These are phyloP conservation scores for Cyberlindnera suaveolens DNA, from an alignment of 805 yeast genomes.

Conservation along the genomic window DNA sequence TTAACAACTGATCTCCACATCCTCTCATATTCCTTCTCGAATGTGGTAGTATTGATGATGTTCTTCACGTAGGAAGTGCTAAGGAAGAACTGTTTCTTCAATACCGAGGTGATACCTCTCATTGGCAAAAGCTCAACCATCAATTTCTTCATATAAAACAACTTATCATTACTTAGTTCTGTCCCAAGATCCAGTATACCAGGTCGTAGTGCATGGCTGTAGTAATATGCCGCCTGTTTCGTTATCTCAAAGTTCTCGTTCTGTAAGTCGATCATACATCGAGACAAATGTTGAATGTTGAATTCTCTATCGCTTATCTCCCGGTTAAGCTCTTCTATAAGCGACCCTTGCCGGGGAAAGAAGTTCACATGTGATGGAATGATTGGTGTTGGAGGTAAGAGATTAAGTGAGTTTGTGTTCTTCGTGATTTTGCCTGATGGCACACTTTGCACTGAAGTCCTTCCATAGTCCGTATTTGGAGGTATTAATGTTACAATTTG, in stretches of 20 bases:
- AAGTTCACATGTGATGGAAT: no score
- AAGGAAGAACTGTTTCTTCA: constrained; percentile 13
- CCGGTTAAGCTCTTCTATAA: not conserved
- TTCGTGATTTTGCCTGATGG: no score
- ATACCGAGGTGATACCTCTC: constrained; percentile 4
- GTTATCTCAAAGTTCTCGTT: constrained; percentile 9
- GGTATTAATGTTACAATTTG: constrained; percentile 4
- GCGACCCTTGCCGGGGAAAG: no score
- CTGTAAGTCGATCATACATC: constrained; percentile 1
- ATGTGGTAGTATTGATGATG: constrained; percentile 3
- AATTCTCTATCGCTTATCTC: not conserved
- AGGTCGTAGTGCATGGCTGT: constrained; percentile 2
- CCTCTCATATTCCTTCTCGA: constrained; percentile 10
- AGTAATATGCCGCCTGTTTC: constrained; percentile 5
- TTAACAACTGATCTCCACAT: constrained; percentile 9
- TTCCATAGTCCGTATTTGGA: constrained; percentile 16
- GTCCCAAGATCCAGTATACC: constrained; percentile 3
- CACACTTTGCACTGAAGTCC: not conserved
- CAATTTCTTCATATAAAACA: constrained; percentile 3
- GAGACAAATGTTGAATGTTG: constrained; percentile 5
- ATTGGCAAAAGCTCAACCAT: constrained; percentile 10
- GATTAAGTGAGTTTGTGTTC: no score
- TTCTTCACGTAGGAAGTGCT: constrained; percentile 6
- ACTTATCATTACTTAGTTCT: constrained; percentile 1
- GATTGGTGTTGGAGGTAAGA: no score